phyloP scores from a whole-genome alignment of 2,329 filamentous ascomycete species.

The Sodiomyces alkalinus region DNA sequence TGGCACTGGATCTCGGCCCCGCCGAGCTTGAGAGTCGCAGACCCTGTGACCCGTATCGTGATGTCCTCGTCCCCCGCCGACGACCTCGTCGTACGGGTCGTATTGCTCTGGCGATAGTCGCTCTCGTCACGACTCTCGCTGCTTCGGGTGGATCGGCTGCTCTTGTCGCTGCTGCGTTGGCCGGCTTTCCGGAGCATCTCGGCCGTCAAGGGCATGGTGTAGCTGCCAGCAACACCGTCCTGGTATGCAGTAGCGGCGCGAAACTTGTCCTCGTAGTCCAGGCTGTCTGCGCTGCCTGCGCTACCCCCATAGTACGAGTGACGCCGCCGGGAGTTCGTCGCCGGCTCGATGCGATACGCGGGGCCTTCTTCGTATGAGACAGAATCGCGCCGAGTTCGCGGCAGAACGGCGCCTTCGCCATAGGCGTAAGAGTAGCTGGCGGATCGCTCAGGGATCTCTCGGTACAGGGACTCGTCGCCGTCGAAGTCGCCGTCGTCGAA shows the following conservation, averaged over 20 bases:
- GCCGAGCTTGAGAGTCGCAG: constrained; percentile 38
- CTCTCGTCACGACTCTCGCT: constrained; percentile 48
- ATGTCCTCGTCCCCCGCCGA: constrained; percentile 38
- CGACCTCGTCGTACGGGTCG: constrained; percentile 44
- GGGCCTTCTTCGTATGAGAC: constrained; percentile 22
- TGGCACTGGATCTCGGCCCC: constrained; percentile 42
- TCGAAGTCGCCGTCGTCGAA: constrained; percentile 22
- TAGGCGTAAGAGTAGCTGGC: constrained; percentile 20
- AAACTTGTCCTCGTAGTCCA: constrained; percentile 28
- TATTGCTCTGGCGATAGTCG: constrained; percentile 45
- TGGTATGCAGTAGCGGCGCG: constrained; percentile 34
- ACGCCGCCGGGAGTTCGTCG: constrained; percentile 18
- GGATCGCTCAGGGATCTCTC: constrained; percentile 21
- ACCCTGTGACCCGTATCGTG: constrained; percentile 44
- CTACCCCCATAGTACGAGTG: constrained; percentile 24
- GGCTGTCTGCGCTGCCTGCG: constrained; percentile 17
- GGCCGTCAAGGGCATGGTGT: constrained; percentile 34
- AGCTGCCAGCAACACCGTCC: constrained; percentile 31
- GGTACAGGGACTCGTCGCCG: constrained; percentile 20
- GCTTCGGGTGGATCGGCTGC: constrained; percentile 42
- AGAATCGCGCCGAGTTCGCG: constrained; percentile 16
- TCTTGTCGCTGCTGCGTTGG: constrained; percentile 28
- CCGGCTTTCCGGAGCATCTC: constrained; percentile 37
- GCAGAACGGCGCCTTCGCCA: constrained; percentile 17
- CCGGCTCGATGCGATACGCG: constrained; percentile 24